Conservation (phyloP, 2,329 filamentous ascomycete species). For the Thermoascus crustaceus region DNA sequence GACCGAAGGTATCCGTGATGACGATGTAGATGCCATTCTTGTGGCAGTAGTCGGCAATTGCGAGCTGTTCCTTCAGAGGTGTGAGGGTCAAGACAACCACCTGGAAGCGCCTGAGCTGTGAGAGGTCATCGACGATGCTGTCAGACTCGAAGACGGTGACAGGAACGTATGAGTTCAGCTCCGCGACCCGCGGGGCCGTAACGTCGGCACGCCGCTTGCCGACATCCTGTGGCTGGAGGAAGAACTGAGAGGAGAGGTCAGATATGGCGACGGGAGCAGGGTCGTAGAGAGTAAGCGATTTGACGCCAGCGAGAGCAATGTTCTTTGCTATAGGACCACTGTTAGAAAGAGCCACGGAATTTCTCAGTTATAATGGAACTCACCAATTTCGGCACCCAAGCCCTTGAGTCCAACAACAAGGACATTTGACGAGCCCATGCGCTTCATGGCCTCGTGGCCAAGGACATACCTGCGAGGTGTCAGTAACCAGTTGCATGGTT, state of each 20-base stretch:
- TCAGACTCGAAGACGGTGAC: constrained; percentile 61
- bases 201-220: constrained; percentile 84
- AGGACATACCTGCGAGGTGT: constrained; percentile 50
- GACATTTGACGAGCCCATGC: constrained; percentile 93
- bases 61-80: constrained; percentile 68
- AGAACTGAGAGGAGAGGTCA: constrained; percentile 96
- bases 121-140: constrained; percentile 66
- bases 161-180: constrained; percentile 94
- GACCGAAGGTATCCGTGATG: constrained; percentile 78
- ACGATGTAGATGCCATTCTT: constrained; percentile 86
- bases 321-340: constrained; percentile 65
- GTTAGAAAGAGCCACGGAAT: not conserved
- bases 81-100: constrained; percentile 85
- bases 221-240: constrained; percentile 78
- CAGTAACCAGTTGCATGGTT: constrained; percentile 7
- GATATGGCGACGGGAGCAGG: constrained; percentile 73
- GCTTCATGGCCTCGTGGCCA: constrained; percentile 87
- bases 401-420: constrained; percentile 88
- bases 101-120: constrained; percentile 82
- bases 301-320: constrained; percentile 93
- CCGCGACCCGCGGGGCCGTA: constrained; percentile 80
- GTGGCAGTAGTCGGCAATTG: constrained; percentile 88
- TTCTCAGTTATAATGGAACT: constrained; percentile 10
- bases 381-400: constrained; percentile 82
- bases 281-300: constrained; percentile 90